Evolutionary conservation across 2,329 filamentous ascomycete species (phyloP), one percentile per base, ranked within the genome.

Genomic region (Beauveria medogensis): DNA sequence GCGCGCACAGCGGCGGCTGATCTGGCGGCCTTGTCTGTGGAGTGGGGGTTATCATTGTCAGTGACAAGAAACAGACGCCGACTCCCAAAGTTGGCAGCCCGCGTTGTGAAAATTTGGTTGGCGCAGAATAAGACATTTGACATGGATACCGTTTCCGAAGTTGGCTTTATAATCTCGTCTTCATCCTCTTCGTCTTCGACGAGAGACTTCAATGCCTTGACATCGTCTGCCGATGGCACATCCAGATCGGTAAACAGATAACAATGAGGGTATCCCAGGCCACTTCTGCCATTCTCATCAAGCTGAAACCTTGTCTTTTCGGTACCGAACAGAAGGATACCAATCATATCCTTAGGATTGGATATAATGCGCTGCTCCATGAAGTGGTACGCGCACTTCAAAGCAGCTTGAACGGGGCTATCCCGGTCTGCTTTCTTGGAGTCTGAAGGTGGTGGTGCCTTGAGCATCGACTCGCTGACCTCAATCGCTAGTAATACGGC

Each of bases 311-410:
- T 92, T 44, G 91, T 90, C 74, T 90, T 84, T 69, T 95, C 81
- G 0, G 94, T 99, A 9, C 92, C 92, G 71, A 95, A 99, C 0
- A 99, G 80, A 43, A 99, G 73, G 28, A 99, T 89, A 2, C 93
- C 92, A 83, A 99, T 97, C 90, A 97, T 95, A 64, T 99, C 94
- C 69, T 88, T 92, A 1, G 94, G 94, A 64, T 92, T 93, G 3
- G 93, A 93, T 68, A 99, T 97, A 73, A 99, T 97, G 67, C 94
- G 91, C 76, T 97, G 93, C 75, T 97, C 91, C 91, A 99, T 97
- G 58, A 99, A 80, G 69, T 91, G 86, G 69, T 96, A 96, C 62
- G 93, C 94, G 68, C 91, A 97, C 80, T 96, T 96, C 55, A 99
- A 76, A 4, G 94, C 92, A 18, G 93, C 92, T 57, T 88, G 82